These are phyloP conservation scores for Excoecaria cochinchinensis DNA, from an alignment of 345 rosid species.

Conservation along the genomic window DNA sequence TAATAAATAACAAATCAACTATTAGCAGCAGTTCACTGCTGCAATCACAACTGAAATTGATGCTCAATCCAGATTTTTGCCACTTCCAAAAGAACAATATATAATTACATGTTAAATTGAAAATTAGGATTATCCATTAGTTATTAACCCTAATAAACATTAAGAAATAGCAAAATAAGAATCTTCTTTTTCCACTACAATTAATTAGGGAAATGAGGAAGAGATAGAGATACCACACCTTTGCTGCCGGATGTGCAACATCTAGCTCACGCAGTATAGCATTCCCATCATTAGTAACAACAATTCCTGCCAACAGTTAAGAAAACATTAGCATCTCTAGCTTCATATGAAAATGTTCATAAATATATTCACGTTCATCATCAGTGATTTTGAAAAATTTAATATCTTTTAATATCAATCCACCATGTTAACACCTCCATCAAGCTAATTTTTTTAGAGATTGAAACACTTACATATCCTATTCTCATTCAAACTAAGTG, in stretches of 20 bases:
- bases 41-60: not conserved
- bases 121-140: not conserved
- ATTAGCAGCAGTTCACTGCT: not conserved
- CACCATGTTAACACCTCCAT: not conserved
- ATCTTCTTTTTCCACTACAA: not conserved
- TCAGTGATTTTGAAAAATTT: not conserved
- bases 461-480: not conserved
- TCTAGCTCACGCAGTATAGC: conserved; percentile 89
- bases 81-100: not conserved
- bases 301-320: conserved; percentile 54
- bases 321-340: not conserved
- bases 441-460: not conserved
- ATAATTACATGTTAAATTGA: not conserved
- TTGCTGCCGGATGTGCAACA: conserved; percentile 94
- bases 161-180: not conserved
- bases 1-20: not conserved
- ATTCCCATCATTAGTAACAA: conserved; percentile 93
- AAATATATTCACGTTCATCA: not conserved
- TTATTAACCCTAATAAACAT: not conserved
- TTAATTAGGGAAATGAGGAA: not conserved
- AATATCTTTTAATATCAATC: not conserved
- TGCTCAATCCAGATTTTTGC: not conserved
- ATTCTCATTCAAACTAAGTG: not conserved
- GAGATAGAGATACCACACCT: conserved; percentile 34
- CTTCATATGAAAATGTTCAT: conserved; percentile 1